These are phyloP conservation scores for Kluyveromyces sp. DNA, from an alignment of 1,139 yeast species.

Conservation along the genomic window DNA sequence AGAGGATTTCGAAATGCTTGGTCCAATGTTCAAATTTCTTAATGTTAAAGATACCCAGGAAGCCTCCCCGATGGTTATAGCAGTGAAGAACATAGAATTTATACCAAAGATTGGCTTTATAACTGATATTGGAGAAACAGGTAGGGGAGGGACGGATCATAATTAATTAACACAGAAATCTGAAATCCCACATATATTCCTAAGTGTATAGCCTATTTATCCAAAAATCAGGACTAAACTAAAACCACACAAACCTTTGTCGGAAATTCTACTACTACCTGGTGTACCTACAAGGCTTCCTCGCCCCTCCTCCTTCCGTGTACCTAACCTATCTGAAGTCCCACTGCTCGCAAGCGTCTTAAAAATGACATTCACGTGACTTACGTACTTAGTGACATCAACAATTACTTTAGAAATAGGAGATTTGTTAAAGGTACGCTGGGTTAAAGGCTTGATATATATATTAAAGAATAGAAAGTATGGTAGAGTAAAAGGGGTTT, in stretches of 20 bases:
- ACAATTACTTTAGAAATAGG: not conserved
- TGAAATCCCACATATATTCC: not conserved
- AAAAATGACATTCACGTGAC: not conserved
- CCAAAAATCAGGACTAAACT: too few relatives aligned
- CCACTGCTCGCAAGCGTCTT: too few relatives aligned
- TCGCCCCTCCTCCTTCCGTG: too few relatives aligned
- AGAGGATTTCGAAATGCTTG: not conserved
- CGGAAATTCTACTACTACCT: too few relatives aligned
- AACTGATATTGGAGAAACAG: slow-evolving; percentile 13
- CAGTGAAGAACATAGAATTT: slow-evolving; percentile 5
- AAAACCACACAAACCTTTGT: too few relatives aligned
- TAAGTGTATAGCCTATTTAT: not conserved
- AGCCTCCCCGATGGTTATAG: slow-evolving; percentile 7
- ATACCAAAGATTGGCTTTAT: slow-evolving; percentile 16
- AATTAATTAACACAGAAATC: not conserved
- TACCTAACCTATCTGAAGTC: too few relatives aligned
- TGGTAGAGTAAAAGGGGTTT: not conserved
- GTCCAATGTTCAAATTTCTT: not conserved
- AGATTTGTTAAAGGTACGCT: not conserved
- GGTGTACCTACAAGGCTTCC: too few relatives aligned
- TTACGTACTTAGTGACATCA: not conserved
- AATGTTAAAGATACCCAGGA: not conserved
- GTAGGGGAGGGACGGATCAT: slow-evolving; percentile 9
- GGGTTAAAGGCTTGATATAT: not conserved
- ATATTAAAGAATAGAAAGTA: too few relatives aligned